Evolutionary conservation across 2,329 filamentous ascomycete genomes (phyloP), one percentile per base, ranked within the genome.

Genomic region (Cladosporium phlei): DNA sequence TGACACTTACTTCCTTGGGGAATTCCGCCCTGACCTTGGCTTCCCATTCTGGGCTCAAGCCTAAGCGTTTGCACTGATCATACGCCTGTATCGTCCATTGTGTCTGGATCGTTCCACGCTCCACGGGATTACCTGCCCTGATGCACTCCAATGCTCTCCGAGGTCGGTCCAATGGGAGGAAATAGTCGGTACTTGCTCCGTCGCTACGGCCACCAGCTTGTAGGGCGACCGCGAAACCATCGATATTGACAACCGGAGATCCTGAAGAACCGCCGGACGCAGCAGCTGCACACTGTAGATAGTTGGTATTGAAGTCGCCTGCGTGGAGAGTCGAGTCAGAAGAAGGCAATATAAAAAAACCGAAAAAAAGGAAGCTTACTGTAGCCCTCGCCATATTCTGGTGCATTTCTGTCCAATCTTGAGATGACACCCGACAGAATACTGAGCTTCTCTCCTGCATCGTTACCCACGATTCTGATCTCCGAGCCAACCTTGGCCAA

Each of bases 231-330:
- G 90, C 93, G 62, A 83, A 85, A 9, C 93, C 93, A 66, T 95
- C 88, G 51, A 95, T 86, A 68, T 96, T 95, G 52, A 98, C 90
- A 1, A 98, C 93, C 0, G 93, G 93, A 81, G 87, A 95, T 52
- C 93, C 93, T n/a, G 93, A 98, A 71, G 88, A 95, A 56, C 93
- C 93, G 56, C 93, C 93, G 66, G 90, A 97, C 2, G 93, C 94
- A 4, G 93, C 91, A 3, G 93, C 94, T 11, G 94, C 95, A 54
- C 94, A 93, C 71, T 98, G 93, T 59, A 97, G 97, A 74, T 98
- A 98, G 66, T 95, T 85, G 38, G 82, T 85, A 63, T 85, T 98
- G 79, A 98, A 98, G 65, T 98, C 93, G 37, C n/a, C n/a, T n/a
- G n/a, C n/a, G n/a, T n/a, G n/a, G n/a, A n/a, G n/a, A n/a, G n/a